Base-by-base conservation (phyloP, 2,329 filamentous ascomycete genomes). In the Aureobasidium pullulans region DNA sequence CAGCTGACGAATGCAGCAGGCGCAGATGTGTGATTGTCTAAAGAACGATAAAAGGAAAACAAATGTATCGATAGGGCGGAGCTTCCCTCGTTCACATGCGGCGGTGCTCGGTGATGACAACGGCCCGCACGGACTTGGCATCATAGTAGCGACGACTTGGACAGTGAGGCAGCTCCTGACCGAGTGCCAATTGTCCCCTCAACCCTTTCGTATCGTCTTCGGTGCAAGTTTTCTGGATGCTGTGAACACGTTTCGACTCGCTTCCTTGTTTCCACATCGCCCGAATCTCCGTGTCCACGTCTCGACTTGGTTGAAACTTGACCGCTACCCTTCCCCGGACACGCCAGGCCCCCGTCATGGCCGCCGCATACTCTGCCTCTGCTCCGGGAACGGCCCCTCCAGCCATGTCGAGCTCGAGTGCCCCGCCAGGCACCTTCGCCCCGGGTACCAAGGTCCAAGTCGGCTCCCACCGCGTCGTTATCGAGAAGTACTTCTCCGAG, bases 361-460 rank as follows among this genome's bases (percentile, higher is more conserved):
- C 59, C 37, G 43, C 58, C 36, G 59, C 59, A 49, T 60, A 60
- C 37, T 28, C 49, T 46, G 39, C 29, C 23, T 19, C 31, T 34
- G 58, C 48, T 31, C 43, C 56, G 43, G 44, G n/a, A 5, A 6
- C 56, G 6, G 44, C 31, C 16, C 47, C 40, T n/a, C 39, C 32
- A 13, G n/a, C 59, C 36, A 43, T 61, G 52, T 34, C 64, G 36
- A 57, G 54, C 3, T 42, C 61, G 6, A 63, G 46, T 58, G 73
- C 72, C 34, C 77, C 76, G 19, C 73, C 75, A 15, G 94, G 94
- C 66, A 97, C 93, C 62, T 97, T 99, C 73, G 78, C 87, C 56
- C 86, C 94, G 6, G 93, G 93, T 44, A 99, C 94, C 64, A 96
- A 97, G 80, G 95, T 99, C 69, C 92, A 96, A 72, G 90, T 96